Evolutionary conservation across 495 filamentous ascomycete species (phyloP), one percentile per base, ranked within the genome.

Genomic region (Trichocladium uniseriatum): DNA sequence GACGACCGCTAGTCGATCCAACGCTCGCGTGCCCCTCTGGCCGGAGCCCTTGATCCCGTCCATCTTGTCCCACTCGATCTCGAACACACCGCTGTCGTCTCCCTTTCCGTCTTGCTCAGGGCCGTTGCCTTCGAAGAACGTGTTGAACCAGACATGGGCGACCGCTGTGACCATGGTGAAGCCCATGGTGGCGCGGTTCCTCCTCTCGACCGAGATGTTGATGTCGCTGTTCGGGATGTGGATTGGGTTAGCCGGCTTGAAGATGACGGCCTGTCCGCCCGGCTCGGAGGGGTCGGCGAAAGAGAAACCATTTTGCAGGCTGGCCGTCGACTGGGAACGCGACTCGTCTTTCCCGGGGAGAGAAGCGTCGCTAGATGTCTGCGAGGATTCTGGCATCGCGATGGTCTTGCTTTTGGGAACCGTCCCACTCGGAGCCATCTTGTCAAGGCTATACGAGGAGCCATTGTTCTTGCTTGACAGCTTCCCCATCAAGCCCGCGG

Each of bases 131-230:
- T 97, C 92, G 53, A 96, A 96, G 68, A 82, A 96, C 2, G 83
- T 69, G 58, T 98, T 98, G 69, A 95, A 94, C 92, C 92, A 98
- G 27, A 95, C 85, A 50, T 96, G 89, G 1, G 90, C 88, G 31
- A 96, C 82, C 0, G 89, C 81, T 5, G 90, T 96, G 8, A 95
- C 89, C 81, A 96, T 85, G 5, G 87, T 86, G 54, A 86, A 79
- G 5, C 84, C 86, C 65, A 87, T 84, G 1, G 79, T 78, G 14
- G 83, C 87, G 40, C 86, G 79, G 51, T 70, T 71, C 16, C 71
- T 57, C 14, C 86, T 77, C 61, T 95, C 89, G 40, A 96, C 78
- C 53, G 86, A 82, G 55, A 98, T 87, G 63, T 94, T 95, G 54
- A 96, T 73, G 60, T 98, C 92, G 50, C 80, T 86, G 32, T 80